Evolutionary conservation across 768 basidiomycete species (phyloP), one percentile per base, ranked within the genome.

Genomic region (Amanita rimosa): DNA sequence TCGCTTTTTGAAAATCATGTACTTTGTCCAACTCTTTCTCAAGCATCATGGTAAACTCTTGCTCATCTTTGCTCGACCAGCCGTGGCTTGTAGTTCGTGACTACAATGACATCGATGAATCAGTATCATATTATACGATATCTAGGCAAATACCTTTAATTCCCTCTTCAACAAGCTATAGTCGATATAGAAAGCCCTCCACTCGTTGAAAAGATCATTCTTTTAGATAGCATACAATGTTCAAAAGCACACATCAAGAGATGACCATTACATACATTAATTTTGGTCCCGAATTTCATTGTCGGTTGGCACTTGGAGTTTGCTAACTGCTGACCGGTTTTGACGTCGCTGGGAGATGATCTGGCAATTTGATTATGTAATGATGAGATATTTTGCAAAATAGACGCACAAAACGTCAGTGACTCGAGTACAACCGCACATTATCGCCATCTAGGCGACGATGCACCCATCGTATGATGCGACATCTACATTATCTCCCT

Each of bases 11-110:
- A 61, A 98, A 98, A 58, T 84, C 82, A 57, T 94, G 85, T 38
- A 97, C 83, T 68, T 98, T 98, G 59, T 93, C 88, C 27, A 98
- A 73, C 68, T 98, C 93, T 51, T 70, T 71, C 58, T 87, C 84
- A 48, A 97, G 79, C 69, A 84, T 76, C 37, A 60, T 64, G 9
- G 81, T 83, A 60, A 98, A 98, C 35, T 86, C 80, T 29, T 71
- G 69, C 66, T 98, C 95, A 62, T 96, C 91, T 11, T 71, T 65
- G 39, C 78, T 76, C 27, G 71, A 76, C 95, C 95, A 97, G 39
- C 64, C 62, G 17, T 68, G 72, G 11, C 68, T 65, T 3, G 75
- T 72, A 3, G 78, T 85, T 17, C 65, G 61, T 11, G 59, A 56
- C 56, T 40, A 53, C 52, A 40, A 45, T 24, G 22, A 5, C 22